phyloP scores from a whole-genome alignment of 768 basidiomycete species.

The Lentinula sp. region DNA sequence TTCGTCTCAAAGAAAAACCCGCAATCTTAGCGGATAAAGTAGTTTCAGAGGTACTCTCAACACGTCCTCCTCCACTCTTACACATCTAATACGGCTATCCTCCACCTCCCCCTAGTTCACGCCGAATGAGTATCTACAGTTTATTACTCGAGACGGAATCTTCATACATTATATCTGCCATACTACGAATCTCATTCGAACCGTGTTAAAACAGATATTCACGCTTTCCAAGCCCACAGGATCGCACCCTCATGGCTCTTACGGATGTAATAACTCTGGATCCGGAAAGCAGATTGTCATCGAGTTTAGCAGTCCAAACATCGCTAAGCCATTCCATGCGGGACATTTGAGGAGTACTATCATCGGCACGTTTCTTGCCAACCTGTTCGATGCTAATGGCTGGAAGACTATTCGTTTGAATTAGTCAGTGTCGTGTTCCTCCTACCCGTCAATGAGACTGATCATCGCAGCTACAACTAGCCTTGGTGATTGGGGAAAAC shows the following conservation, averaged over 20 bases:
- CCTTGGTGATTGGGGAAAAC: slow-evolving; percentile 34
- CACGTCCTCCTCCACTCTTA: no score
- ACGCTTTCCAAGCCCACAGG: slow-evolving; percentile 12
- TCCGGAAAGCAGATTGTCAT: slow-evolving; percentile 24
- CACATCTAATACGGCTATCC: no score
- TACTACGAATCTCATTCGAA: slow-evolving; percentile 21
- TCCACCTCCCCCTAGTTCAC: neutral
- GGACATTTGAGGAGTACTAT: slow-evolving; percentile 34
- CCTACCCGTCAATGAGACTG: no score
- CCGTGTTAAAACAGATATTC: slow-evolving; percentile 26
- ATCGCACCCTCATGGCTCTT: slow-evolving; percentile 12
- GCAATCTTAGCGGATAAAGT: slow-evolving; percentile 23
- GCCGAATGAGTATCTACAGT: slow-evolving; percentile 3
- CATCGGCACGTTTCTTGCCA: slow-evolving; percentile 34
- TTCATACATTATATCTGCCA: slow-evolving; percentile 5
- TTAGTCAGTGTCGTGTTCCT: slow-evolving; percentile 16
- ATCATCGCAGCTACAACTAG: neutral
- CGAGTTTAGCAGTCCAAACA: slow-evolving; percentile 37
- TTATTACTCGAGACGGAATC: neutral
- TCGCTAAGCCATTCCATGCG: slow-evolving; percentile 39
- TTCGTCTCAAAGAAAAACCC: slow-evolving; percentile 37
- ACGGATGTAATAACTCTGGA: slow-evolving; percentile 25
- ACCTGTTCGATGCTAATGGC: slow-evolving; percentile 30
- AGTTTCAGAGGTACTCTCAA: neutral
- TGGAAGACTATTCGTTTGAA: slow-evolving; percentile 32